Base-by-base conservation (phyloP, 192 early-diverging fungal species). In the Pilobolus umbonatus region DNA sequence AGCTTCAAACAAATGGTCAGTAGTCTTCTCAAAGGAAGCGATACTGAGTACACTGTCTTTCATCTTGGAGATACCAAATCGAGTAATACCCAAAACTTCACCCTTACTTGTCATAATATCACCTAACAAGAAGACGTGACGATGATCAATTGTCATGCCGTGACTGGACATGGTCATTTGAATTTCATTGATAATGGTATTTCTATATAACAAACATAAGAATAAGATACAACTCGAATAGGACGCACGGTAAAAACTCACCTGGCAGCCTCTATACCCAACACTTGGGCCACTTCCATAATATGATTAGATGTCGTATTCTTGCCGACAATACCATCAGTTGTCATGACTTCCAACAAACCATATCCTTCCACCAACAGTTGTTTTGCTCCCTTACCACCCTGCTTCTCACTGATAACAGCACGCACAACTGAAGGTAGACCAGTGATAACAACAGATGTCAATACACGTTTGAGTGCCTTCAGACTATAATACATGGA, bases 71-170 rank as follows among this genome's bases (percentile, higher is more conserved):
- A 99, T 94, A 74, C 98, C 98, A 69, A 97, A 98, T 21, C 98
- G 88, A 34, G 95, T 98, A 60, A 99, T 96, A 55, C 96, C 98
- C 5, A 99, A 75, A 2, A 98, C 85, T 78, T 99, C 95, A 12
- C 98, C 98, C 86, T 97, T 98, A 69, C 83, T 93, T 0, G 93
- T 91, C 96, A 99, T 99, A 51, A 98, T 82, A 75, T 99, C 98
- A 44, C 88, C 94, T 17, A 99, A 75, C 61, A 99, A 79, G 90
- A 94, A 95, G 55, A 96, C 84, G 66, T 99, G 98, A 21, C 98
- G 88, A 39, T 79, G 81, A 73, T 99, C 95, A 51, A 99, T 92
- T 4, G 87, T 91, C 85, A 98, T 92, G 40, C 89, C 86, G 78
- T 98, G 95, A 61, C 69, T 79, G 28, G 76, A 69, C 86, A 98